These are phyloP conservation scores for Fallopia convolvulus DNA, from an alignment of 148 eudicot species.

Conservation along the genomic window DNA sequence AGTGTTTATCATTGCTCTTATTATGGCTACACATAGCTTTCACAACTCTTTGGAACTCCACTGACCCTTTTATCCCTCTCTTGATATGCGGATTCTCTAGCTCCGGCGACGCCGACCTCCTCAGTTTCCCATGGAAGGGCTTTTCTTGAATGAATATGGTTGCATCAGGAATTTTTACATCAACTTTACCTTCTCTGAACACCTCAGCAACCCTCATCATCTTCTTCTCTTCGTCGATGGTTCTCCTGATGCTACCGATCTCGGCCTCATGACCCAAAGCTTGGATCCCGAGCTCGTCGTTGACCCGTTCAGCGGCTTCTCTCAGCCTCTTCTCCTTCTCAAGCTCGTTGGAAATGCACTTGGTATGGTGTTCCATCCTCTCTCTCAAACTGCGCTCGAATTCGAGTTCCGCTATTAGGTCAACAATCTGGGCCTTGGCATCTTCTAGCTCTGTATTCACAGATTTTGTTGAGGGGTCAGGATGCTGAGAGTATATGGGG, in stretches of 20 bases:
- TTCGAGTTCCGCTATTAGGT: neutral
- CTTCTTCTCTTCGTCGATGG: neutral
- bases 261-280: neutral
- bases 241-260: neutral
- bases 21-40: neutral
- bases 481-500: neutral
- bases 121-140: too few species aligned
- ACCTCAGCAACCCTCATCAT: constrained; percentile 3
- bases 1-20: neutral
- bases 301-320: constrained; percentile 2
- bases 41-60: neutral
- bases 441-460: neutral
- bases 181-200: neutral
- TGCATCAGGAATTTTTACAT: too few species aligned
- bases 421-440: neutral
- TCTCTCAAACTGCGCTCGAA: neutral
- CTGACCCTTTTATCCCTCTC: constrained; percentile 6
- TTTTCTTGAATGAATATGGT: too few species aligned
- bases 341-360: neutral
- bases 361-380: neutral
- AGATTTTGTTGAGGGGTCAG: neutral
- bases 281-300: neutral
- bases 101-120: constrained; percentile 2
- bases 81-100: constrained; percentile 5
- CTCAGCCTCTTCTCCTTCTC: neutral